Base-by-base conservation (phyloP, 257 asterid genomes). In the Ballota nigra region DNA sequence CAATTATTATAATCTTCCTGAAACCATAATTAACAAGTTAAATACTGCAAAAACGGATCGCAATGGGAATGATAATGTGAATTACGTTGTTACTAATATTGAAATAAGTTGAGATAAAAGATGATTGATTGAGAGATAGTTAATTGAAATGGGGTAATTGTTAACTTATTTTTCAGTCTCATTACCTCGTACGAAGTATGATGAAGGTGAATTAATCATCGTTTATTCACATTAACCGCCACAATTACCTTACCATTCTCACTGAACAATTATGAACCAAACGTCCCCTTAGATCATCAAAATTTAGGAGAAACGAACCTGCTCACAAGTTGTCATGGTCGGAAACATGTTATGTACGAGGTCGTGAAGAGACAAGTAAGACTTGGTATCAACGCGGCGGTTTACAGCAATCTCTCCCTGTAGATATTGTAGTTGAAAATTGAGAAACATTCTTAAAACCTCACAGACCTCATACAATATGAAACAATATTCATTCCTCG, bases 371-470 rank as follows among this genome's bases (percentile, higher is more conserved):
- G 88, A 83, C 66, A 78, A 47, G 63, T 94, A 94, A 45, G 99
- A 86, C 61, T 86, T 86, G 68, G 91, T 89, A 76, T 92, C 85
- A 62, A 86, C 73, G 6, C 81, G 85, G 28, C 83, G 93, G 75
- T 94, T 91, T 75, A 92, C 96, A 65, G 80, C 89, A 71, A 94
- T 83, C 79, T 92, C 96, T 23, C 99, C 99, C 99, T 94, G 87
- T 63, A 68, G 61, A 55, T 34, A 76, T 23, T 52, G 24, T 49
- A 64, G 69, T 65, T 47, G 5, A 13, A 31, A 28, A 26, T 24
- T 62, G 20, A 52, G 75, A 72, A 45, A 74, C 57, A 23, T 38
- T 26, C 13, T 58, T 28, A 29, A 40, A 41, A 40, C 70, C 41
- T 19, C 16, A 36, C 26, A n/a, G 11, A 58, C 23, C 47, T 12